Evolutionary conservation across 306 rosid species (phyloP), one percentile per base, ranked within the genome.

Genomic region (Dryas drummondii): DNA sequence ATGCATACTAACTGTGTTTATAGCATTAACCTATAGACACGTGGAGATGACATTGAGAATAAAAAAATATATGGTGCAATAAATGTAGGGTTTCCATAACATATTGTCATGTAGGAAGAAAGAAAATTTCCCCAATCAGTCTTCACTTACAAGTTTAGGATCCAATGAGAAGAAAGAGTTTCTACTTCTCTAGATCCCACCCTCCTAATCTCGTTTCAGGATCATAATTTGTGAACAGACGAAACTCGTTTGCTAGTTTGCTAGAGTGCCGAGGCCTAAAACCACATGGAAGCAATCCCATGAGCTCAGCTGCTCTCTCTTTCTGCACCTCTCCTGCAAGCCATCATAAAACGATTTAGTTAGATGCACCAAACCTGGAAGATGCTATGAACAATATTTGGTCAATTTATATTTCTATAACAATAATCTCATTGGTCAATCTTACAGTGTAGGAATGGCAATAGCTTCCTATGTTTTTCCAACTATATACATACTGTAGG

Each of bases 171-270:
- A 56, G 32, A 6, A 15, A 56, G 66, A 62, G 50, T 13, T 45
- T 67, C 85, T 84, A 86, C 50, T 86, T 84, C 71, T 50, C 59
- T 71, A 15, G 42, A 72, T 89, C 84, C 97, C 97, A 89, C 62
- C 93, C 91, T 81, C 96, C 93, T 77, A 94, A 78, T 86, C 97
- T 87, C 11, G 51, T 82, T 57, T 86, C 89, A n/a, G 98, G 97
- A 82, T 94, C 90, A 66, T 94, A 94, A 82, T 83, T 91, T n/a
- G 91, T 80, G 88, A 94, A 94, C 73, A 94, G 78, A 41, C 90
- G 72, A 81, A 94, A 94, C 84, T 91, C 97, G 71, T 94, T 94
- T 78, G 96, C 97, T 55, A 94, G 92, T 84, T 91, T 91, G 86
- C 87, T 89, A 6, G 90, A 71, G 78, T 91, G 98, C 63, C 66